Evolutionary conservation across 768 basidiomycete genomes (phyloP), one percentile per base, ranked within the genome.

Genomic region (Boletus reticulatus): DNA sequence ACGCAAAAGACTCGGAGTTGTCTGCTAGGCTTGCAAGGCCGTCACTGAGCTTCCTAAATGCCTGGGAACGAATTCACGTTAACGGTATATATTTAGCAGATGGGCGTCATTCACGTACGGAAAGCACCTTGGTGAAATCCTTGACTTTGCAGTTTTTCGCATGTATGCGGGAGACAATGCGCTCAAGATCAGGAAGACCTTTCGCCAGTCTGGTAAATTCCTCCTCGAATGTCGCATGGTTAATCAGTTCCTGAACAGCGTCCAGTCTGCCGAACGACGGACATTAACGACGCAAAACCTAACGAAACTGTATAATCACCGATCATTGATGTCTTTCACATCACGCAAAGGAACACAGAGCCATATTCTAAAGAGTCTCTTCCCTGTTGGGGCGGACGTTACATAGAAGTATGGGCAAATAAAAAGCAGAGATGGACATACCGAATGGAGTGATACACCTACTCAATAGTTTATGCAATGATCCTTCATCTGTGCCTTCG

Each of bases 321-420:
- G 80, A 39, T 90, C 87, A 65, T 96, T 95, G 73, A 99, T 98
- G 46, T 90, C 90, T 12, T 80, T 68, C 36, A 86, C 84, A 38
- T 90, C 84, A 31, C 88, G 84, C 58, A 99, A 73, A 19, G 97
- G 97, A 80, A 88, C 88, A 59, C 93, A 97, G 9, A 99, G 77
- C 97, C 97, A 99, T 50, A 96, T 89, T 41, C 95, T 84, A 81
- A 99, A 98, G 29, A 98, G 78, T 24, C 97, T 84, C 70, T 98
- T 98, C 39, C 94, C 92, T 92, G 51, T 24, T 43, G n/a, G 12
- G 12, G 48, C 13, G 47, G 46, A 31, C n/a, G 60, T 60, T 38
- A 61, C 16, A 24, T 27, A 45, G 50, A 55, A 49, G 49, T 43
- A 53, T 12, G 42, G 22, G 19, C 9, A 41, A 53, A 55, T 32